phyloP scores from a whole-genome alignment of 768 basidiomycete genomes.

The Nidula microcarpa region DNA sequence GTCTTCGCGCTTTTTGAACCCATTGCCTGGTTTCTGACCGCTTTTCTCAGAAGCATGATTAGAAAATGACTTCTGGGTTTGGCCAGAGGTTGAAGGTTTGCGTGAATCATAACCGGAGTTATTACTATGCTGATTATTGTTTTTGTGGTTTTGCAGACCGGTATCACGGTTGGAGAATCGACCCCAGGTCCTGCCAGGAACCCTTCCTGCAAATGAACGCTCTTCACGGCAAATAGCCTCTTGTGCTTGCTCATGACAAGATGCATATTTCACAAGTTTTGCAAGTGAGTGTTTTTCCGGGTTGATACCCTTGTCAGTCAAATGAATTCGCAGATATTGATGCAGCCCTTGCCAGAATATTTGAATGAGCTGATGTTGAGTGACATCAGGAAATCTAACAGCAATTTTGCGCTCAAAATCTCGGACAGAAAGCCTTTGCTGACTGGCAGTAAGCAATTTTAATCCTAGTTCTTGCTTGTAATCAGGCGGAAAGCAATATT shows the following conservation, averaged over 20 bases:
- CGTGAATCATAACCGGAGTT: too few relatives aligned
- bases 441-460: too few relatives aligned
- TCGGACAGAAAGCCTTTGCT: neutral
- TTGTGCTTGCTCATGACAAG: neutral
- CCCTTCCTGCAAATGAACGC: too few relatives aligned
- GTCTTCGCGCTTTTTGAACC: neutral
- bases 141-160: neutral
- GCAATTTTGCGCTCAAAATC: neutral
- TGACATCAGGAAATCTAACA: neutral
- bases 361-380: neutral
- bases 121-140: neutral
- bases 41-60: too few relatives aligned
- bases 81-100: too few relatives aligned
- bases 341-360: neutral
- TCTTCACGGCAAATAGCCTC: too few relatives aligned
- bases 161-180: neutral
- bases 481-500: slow-evolving; percentile 9
- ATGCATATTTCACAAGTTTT: neutral
- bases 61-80: too few relatives aligned
- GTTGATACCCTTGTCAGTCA: neutral
- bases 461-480: too few relatives aligned
- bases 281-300: neutral
- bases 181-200: neutral
- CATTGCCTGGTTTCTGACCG: too few relatives aligned
- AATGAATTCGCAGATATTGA: neutral